Base-by-base conservation (phyloP, 371 early-diverging fungal genomes). In the Fennellomyces sp. region DNA sequence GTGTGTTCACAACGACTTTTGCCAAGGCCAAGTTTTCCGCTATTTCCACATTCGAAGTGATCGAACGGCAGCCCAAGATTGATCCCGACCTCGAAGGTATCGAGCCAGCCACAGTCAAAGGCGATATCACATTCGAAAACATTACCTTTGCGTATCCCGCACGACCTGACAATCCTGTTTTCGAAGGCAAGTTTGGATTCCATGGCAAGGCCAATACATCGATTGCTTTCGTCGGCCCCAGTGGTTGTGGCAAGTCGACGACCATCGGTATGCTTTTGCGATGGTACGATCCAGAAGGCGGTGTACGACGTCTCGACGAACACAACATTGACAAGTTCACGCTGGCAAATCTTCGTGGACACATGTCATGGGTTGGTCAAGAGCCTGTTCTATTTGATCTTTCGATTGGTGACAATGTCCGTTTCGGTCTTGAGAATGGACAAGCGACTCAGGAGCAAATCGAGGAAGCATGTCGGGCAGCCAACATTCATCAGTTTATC, bases 91-190 rank as follows among this genome's bases (percentile, higher is more conserved):
- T 65, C 27, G 70, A 70, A 57, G 70, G 70, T 35, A 63, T 64
- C 49, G 74, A 75, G 33, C 52, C 68, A 61, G 21, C 38, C 31
- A 27, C 28, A 3, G 35, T 69, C 7, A 15, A 42, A 17, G 70
- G 70, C 13, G 68, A 79, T 23, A 67, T 86, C 33, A 50, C 61
- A 1, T 75, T 86, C 42, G 56, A 72, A 13, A 60, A 83, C 38
- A 87, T 87, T 15, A 68, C 81, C 3, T 94, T 94, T 70, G 62
- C 64, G 29, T 94, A 96, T 69, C 95, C 95, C 13, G 82, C 86
- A 51, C 83, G 95, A 8, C 83, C 84, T 1, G 75, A 88, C 52
- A 76, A 87, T 39, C 72, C 72, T 38, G 84, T 97, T 39, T 87
- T 95, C 60, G 77, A 82, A 10, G 87, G 89, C 26, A 31, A 65